Percentiles rank a stretch among this genome's conserved stretches.
phyloP scores from a whole-genome alignment of 345 rosid genomes.

The Stellera chamaejasme region DNA sequence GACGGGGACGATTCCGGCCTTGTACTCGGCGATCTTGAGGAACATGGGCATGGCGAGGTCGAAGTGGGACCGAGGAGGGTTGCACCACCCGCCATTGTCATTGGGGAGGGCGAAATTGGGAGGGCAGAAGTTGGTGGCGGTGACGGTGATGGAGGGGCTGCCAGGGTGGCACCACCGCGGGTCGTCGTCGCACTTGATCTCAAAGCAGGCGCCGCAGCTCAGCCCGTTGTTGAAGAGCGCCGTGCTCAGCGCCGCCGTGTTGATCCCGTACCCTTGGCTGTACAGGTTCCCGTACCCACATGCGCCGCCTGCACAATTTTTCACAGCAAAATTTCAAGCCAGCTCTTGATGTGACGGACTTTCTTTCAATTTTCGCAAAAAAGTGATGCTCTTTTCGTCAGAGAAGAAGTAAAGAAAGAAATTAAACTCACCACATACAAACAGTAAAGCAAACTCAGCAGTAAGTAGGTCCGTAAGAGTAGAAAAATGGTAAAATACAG shows the following conservation, averaged over 20 bases:
- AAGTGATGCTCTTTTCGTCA: too few relatives aligned
- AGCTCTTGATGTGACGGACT: too few relatives aligned
- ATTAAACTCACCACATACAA: constrained; percentile 5
- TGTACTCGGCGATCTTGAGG: constrained; percentile 81
- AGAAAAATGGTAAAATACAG: not conserved
- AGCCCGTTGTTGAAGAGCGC: constrained; percentile 85
- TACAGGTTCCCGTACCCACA: constrained; percentile 95
- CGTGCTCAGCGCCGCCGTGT: constrained; percentile 95
- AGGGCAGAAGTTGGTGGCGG: constrained; percentile 95
- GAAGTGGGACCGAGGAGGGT: constrained; percentile 97
- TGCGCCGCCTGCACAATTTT: constrained; percentile 59
- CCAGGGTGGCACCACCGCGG: constrained; percentile 85
- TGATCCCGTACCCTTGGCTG: constrained; percentile 92
- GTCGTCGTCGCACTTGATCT: constrained; percentile 65
- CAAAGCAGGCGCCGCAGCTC: constrained; percentile 94
- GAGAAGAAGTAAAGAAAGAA: not conserved
- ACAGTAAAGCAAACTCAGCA: constrained; percentile 7
- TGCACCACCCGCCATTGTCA: constrained; percentile 99
- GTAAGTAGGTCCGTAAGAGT: too few relatives aligned
- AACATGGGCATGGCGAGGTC: constrained; percentile 99
- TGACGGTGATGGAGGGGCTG: constrained; percentile 63
- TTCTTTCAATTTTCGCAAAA: too few relatives aligned
- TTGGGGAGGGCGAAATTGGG: constrained; percentile 79
- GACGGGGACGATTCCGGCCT: constrained; percentile 97
- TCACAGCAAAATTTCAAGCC: too few relatives aligned